phyloP scores from a whole-genome alignment of 2,329 filamentous ascomycete genomes.

The Penicillium thymicola region DNA sequence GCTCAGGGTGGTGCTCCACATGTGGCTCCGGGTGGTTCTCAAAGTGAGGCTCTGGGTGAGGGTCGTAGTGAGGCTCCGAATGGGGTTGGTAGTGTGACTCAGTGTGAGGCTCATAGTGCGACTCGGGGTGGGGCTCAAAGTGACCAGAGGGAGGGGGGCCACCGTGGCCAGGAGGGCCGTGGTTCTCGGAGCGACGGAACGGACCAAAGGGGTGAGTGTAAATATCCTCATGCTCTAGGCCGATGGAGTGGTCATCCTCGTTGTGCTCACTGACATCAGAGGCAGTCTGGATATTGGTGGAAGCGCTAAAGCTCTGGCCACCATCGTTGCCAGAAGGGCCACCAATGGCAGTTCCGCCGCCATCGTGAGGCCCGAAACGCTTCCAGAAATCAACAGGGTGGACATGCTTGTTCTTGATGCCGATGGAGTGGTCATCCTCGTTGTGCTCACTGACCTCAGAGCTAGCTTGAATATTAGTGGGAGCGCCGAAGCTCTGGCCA shows the following conservation, averaged over 20 bases:
- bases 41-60: not conserved
- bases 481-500: slow-evolving; percentile 20
- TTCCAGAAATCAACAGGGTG: too few species aligned
- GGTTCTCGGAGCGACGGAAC: not conserved
- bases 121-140: not conserved
- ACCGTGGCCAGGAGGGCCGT: not conserved
- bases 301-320: too few species aligned
- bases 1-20: not conserved
- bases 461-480: slow-evolving; percentile 13
- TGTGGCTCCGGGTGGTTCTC: not conserved
- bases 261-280: slow-evolving; percentile 15
- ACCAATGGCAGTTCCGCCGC: too few species aligned
- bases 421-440: slow-evolving; percentile 19
- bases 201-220: slow-evolving; percentile 2
- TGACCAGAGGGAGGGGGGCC: not conserved
- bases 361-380: too few species aligned
- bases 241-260: slow-evolving; percentile 19
- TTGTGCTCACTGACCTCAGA: slow-evolving; percentile 15
- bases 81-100: not conserved
- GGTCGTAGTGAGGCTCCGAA: not conserved
- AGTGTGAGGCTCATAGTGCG: not conserved
- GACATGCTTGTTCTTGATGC: too few species aligned
- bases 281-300: too few species aligned
- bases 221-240: slow-evolving; percentile 14
- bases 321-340: too few species aligned